A percentile compares a stretch with the other conserved stretches of the same genome.
phyloP scores from a whole-genome alignment of 306 rosid species.

The Vigna nakashimae region DNA sequence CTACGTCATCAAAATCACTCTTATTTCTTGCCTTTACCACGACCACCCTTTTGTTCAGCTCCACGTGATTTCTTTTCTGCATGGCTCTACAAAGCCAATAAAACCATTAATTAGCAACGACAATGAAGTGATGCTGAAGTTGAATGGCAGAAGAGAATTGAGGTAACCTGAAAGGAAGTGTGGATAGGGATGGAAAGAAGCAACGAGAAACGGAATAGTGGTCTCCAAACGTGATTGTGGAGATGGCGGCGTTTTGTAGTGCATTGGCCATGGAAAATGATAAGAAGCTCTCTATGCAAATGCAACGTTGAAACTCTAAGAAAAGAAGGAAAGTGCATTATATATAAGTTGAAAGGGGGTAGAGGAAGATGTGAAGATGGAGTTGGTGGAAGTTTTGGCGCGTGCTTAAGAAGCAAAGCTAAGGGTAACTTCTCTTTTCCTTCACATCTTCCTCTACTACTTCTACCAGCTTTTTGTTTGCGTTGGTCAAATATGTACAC shows the following conservation, averaged over 20 bases:
- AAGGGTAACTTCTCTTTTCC: not conserved
- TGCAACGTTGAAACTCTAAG: not conserved
- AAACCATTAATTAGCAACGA: not conserved
- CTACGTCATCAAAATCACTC: slow-evolving; percentile 39
- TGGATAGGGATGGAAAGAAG: not conserved
- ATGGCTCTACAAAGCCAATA: slow-evolving; percentile 28
- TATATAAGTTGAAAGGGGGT: not conserved
- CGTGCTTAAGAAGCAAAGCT: slow-evolving; percentile 1
- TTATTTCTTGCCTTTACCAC: slow-evolving; percentile 52
- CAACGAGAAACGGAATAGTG: not conserved
- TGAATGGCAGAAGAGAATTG: not conserved
- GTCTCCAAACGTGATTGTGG: slow-evolving; percentile 3
- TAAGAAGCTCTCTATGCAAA: not conserved
- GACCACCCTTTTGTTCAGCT: not conserved
- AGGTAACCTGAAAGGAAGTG: slow-evolving; percentile 32
- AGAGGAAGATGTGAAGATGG: not conserved
- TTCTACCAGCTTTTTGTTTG: too few relatives aligned
- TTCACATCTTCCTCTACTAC: not conserved
- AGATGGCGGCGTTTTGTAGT: slow-evolving; percentile 26
- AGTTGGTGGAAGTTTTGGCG: slow-evolving; percentile 33
- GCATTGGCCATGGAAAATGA: slow-evolving; percentile 37
- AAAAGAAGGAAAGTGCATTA: not conserved
- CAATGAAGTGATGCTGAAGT: not conserved
- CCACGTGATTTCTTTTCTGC: slow-evolving; percentile 39
- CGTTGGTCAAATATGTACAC: not conserved